phyloP scores from a whole-genome alignment of 352 stramenopile genomes.

The Paralagenidium karlingii region DNA sequence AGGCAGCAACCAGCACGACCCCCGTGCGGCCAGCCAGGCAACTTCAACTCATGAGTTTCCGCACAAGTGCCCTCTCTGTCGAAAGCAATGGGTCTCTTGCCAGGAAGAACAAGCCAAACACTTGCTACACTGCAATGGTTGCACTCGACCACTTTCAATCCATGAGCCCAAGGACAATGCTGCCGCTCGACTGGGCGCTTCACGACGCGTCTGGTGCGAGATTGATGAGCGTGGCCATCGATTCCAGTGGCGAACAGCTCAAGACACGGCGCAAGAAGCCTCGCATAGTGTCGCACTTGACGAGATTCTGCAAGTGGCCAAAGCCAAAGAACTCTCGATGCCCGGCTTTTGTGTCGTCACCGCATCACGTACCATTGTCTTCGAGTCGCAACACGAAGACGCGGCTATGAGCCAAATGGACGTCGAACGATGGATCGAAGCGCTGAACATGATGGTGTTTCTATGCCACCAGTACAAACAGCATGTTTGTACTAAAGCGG shows the following conservation, averaged over 20 bases:
- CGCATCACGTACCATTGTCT: constrained; percentile 18
- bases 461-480: too few species aligned
- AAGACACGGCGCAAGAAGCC: constrained; percentile 4
- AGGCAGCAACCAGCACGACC: constrained; percentile 20
- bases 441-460: too few species aligned
- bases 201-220: constrained; percentile 41
- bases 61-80: constrained; percentile 10
- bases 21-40: too few species aligned
- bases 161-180: constrained; percentile 1
- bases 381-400: constrained; percentile 20
- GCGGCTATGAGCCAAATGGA: too few species aligned
- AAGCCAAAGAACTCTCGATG: constrained; percentile 6
- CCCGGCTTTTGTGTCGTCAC: constrained; percentile 32
- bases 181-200: constrained; percentile 10
- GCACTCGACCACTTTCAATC: too few species aligned
- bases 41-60: constrained; percentile 3
- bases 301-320: constrained; percentile 15
- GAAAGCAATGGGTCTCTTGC: constrained; percentile 12
- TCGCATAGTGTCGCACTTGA: constrained; percentile 11
- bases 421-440: too few species aligned
- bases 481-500: too few species aligned
- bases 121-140: constrained; percentile 9
- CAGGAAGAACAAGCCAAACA: constrained; percentile 10
- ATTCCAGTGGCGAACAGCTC: constrained; percentile 22
- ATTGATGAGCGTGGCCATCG: constrained; percentile 26